Base-by-base conservation (phyloP, 2,329 filamentous ascomycete genomes). In the Ophiostoma sp. region DNA sequence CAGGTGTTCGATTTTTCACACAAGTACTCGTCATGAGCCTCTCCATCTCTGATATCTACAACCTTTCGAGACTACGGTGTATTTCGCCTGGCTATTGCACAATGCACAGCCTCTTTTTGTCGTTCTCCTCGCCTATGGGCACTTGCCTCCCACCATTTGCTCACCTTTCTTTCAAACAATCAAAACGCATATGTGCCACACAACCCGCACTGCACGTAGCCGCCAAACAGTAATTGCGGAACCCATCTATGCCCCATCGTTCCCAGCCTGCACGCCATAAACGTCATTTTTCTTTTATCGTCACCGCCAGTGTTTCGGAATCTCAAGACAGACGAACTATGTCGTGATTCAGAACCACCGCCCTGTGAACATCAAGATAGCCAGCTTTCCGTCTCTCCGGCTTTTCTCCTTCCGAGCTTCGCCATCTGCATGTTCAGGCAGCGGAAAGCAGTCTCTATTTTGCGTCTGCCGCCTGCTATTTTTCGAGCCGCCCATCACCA, bases 141-240 rank as follows among this genome's bases (percentile, higher is more conserved):
- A 12, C 2, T 22, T 69, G 42, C 39, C 19, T 36, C 28, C 28
- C 68, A 57, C n/a, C 48, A 52, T 12, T 22, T 19, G 6, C n/a
- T 25, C 45, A 39, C n/a, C 50, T 22, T n/a, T 22, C 22, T 28
- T 28, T 1, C 68, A 57, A 70, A 9, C n/a, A 57, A 70, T 55
- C 28, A 25, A 61, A 61, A 61, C 36, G 36, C 68, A 59, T 8
- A 33, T 59, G 69, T 70, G 48, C 52, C 69, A 71, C 52, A 31
- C 36, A 61, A 33, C 25, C 55, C 69, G 52, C 25, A 15, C 36
- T 57, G 50, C 69, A 57, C 69, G 69, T 71, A 71, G 69, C 55
- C 55, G 55, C 69, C 36, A 70, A 70, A 61, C 28, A 69, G 15
- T 17, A 36, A 69, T 55, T 39, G 48, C 66, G 66, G 66, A 50